These are phyloP conservation scores for Herpetomonas tarakana DNA, from an alignment of 208 protist genomes.

Conservation along the genomic window DNA sequence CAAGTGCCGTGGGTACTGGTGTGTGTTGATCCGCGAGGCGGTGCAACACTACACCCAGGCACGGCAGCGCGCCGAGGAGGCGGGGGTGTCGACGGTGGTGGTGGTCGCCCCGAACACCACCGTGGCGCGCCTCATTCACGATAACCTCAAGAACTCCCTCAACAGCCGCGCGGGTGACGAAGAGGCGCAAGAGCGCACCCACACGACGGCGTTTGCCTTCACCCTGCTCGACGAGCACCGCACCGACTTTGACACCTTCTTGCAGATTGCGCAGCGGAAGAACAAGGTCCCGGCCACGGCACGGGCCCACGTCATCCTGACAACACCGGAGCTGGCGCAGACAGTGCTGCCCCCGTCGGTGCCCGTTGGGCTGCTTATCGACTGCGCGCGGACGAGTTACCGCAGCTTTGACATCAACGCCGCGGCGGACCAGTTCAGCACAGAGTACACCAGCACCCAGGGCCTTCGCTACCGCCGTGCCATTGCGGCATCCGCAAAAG, in stretches of 20 bases:
- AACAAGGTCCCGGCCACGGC: background rate
- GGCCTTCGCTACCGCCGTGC: conserved; percentile 56
- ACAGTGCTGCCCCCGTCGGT: conserved; percentile 57
- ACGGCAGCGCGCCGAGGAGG: conserved; percentile 30
- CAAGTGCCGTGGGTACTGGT: conserved; percentile 57
- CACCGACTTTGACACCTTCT: conserved; percentile 17
- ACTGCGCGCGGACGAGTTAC: conserved; percentile 67
- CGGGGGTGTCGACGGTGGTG: conserved; percentile 5
- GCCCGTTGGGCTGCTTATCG: conserved; percentile 68
- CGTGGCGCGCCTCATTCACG: conserved; percentile 18
- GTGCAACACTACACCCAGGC: conserved; percentile 60
- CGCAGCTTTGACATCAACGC: conserved; percentile 34
- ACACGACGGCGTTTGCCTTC: conserved; percentile 3
- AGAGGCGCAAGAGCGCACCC: background rate
- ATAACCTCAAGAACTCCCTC: conserved; percentile 9
- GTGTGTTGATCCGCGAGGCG: conserved; percentile 41
- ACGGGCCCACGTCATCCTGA: conserved; percentile 35
- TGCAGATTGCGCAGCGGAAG: conserved; percentile 21
- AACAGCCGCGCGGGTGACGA: background rate
- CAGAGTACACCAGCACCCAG: conserved; percentile 51
- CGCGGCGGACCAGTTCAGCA: conserved; percentile 39
- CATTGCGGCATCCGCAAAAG: conserved; percentile 18
- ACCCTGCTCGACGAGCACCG: conserved; percentile 22
- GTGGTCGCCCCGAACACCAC: conserved; percentile 29
- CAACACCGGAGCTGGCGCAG: conserved; percentile 59